phyloP scores from a whole-genome alignment of 768 basidiomycete genomes.

The Boletus sp. region DNA sequence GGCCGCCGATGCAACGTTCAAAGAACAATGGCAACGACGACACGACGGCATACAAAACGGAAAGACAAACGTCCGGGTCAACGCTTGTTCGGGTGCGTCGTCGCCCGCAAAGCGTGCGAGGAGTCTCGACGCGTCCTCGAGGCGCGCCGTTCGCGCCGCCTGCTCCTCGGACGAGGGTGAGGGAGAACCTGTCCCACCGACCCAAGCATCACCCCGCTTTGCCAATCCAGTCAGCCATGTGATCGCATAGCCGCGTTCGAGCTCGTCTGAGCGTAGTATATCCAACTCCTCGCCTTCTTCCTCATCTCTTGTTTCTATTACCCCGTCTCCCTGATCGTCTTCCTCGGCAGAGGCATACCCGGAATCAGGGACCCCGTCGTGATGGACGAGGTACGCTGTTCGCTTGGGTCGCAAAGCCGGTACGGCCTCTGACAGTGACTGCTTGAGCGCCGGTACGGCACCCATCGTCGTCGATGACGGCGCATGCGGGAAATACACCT shows the following conservation, averaged over 20 bases:
- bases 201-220: conserved; percentile 57
- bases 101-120: conserved; percentile 50
- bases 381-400: conserved; percentile 31
- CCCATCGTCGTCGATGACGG: conserved; percentile 5
- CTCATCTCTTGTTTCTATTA: conserved; percentile 16
- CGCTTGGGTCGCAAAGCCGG: conserved; percentile 28
- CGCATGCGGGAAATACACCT: conserved; percentile 50
- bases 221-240: conserved; percentile 75
- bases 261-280: conserved; percentile 55
- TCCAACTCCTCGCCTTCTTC: conserved; percentile 34
- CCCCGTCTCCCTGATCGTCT: conserved; percentile 39
- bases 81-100: conserved; percentile 39
- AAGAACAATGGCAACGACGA: not conserved
- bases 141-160: conserved; percentile 39
- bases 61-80: conserved; percentile 58
- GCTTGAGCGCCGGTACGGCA: conserved; percentile 21
- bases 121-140: conserved; percentile 60
- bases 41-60: conserved; percentile 20
- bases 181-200: conserved; percentile 13
- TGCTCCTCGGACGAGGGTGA: conserved; percentile 35
- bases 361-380: conserved; percentile 59
- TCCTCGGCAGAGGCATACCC: conserved; percentile 78
- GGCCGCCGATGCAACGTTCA: too few species aligned
- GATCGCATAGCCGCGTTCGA: conserved; percentile 68
- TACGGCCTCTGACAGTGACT: conserved; percentile 11